Evolutionary conservation across 2,329 filamentous ascomycete genomes (phyloP).

Genomic region (Cladobotryum protrusum): DNA sequence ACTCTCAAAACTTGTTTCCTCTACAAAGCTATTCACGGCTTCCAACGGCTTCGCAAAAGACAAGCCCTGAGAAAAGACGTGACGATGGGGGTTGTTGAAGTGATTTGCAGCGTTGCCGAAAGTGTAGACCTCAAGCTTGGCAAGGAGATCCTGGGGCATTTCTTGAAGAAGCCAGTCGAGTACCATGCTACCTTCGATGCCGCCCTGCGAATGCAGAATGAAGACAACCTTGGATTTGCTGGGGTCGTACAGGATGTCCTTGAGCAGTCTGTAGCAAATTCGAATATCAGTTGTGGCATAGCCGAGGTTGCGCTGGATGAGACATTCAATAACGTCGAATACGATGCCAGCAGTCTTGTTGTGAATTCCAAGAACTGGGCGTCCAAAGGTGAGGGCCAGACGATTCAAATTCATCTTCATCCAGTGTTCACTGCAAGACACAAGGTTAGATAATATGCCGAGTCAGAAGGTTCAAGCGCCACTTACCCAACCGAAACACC

Average conservation of each 20-base stretch:
- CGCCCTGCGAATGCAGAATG: slow-evolving; percentile 72
- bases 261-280: slow-evolving; percentile 55
- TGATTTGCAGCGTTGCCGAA: slow-evolving; percentile 76
- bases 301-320: slow-evolving; percentile 67
- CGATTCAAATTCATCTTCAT: slow-evolving; percentile 65
- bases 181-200: slow-evolving; percentile 65
- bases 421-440: slow-evolving; percentile 49
- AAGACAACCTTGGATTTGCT: slow-evolving; percentile 63
- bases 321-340: slow-evolving; percentile 71
- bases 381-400: slow-evolving; percentile 64
- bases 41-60: slow-evolving; percentile 28
- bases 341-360: slow-evolving; percentile 69
- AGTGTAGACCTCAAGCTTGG: slow-evolving; percentile 69
- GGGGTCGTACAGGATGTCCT: slow-evolving; percentile 56
- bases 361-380: slow-evolving; percentile 66
- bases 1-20: slow-evolving; percentile 29
- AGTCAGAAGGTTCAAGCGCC: no score
- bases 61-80: slow-evolving; percentile 38
- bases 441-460: no score
- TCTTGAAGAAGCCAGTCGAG: slow-evolving; percentile 73
- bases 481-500: slow-evolving; percentile 59
- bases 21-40: slow-evolving; percentile 28
- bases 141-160: slow-evolving; percentile 56
- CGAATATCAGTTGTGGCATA: slow-evolving; percentile 66
- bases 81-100: slow-evolving; percentile 68